Evolutionary conservation across 495 filamentous ascomycete species (phyloP), one percentile per base, ranked within the genome.

Genomic region (Penicillium pancosmium): DNA sequence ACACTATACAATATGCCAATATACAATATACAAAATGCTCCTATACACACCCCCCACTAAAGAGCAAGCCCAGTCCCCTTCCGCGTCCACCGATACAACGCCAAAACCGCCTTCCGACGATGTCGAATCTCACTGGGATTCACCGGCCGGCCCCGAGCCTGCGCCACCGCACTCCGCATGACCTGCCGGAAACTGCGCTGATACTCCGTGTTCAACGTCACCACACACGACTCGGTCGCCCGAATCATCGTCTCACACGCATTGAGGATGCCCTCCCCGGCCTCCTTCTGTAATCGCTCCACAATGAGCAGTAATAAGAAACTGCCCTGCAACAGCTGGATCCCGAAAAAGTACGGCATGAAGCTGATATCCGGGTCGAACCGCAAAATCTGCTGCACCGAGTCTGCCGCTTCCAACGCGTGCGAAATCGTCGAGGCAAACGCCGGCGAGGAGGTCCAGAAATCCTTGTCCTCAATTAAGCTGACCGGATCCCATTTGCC

Each of bases 281-380:
- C 90, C 68, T 91, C 89, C 46, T 88, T 86, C 65, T 91, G 89
- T 46, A 93, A 77, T 63, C 91, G 90, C 64, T 93, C 91, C 59
- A 91, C 91, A 53, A 92, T 92, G 33, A 93, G 78, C 5, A 94
- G 81, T 1, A 93, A 78, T 13, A 94, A 74, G 71, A 93, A 94
- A 43, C 89, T 92, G 7, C 91, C 89, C 66, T 93, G 91, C 4
- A 94, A 76, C 0, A 94, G 80, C 62, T 92, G 91, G 62, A 94
- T 92, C 50, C 90, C 91, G 66, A 92, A 94, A 70, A 94, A 91
- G 76, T 91, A 92, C 5, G 90, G 91, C 88, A 92, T 94, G 73
- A 92, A 92, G 65, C 90, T 91, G 35, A 92, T 81, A 50, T 91
- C 90, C 0, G 90, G 89, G 69, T 94, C 91, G 66, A 86, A 89